Evolutionary conservation across 2,329 filamentous ascomycete species (phyloP).

Genomic region (Dendryphion nanum): DNA sequence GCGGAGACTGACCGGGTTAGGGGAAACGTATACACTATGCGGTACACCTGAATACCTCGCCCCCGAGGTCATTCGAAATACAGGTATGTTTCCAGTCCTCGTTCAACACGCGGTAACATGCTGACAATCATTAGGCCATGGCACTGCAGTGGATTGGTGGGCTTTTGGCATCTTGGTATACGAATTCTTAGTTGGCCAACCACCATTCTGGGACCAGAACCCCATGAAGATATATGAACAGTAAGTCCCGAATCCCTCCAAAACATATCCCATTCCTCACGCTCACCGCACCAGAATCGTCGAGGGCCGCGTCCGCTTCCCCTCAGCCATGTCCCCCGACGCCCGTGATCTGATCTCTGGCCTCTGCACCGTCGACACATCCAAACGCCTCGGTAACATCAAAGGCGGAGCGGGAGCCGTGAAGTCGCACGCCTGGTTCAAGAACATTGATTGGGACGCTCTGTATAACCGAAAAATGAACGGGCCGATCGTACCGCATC

Average conservation of each 20-base stretch:
- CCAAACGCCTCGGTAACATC: conserved; percentile 74
- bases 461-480: conserved; percentile 62
- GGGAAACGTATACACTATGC: conserved; percentile 79
- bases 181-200: conserved; percentile 81
- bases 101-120: conserved; percentile 5
- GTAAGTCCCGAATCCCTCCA: conserved; percentile 23
- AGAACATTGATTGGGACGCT: conserved; percentile 70
- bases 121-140: conserved; percentile 50
- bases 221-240: conserved; percentile 83
- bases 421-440: conserved; percentile 75
- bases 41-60: conserved; percentile 83
- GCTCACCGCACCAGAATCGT: conserved; percentile 61
- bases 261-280: not conserved
- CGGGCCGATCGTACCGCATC: conserved; percentile 73
- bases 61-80: conserved; percentile 81
- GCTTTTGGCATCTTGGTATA: conserved; percentile 80
- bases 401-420: conserved; percentile 70
- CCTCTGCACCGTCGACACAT: conserved; percentile 77
- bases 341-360: conserved; percentile 74
- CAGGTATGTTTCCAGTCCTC: conserved; percentile 57
- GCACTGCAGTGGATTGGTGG: conserved; percentile 82
- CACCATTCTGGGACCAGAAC: conserved; percentile 84
- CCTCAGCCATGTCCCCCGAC: conserved; percentile 63
- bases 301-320: conserved; percentile 73
- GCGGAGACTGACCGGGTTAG: conserved; percentile 21